Evolutionary conservation across 306 rosid species (phyloP), one percentile per base, ranked within the genome.

Genomic region (Vicia sativa): DNA sequence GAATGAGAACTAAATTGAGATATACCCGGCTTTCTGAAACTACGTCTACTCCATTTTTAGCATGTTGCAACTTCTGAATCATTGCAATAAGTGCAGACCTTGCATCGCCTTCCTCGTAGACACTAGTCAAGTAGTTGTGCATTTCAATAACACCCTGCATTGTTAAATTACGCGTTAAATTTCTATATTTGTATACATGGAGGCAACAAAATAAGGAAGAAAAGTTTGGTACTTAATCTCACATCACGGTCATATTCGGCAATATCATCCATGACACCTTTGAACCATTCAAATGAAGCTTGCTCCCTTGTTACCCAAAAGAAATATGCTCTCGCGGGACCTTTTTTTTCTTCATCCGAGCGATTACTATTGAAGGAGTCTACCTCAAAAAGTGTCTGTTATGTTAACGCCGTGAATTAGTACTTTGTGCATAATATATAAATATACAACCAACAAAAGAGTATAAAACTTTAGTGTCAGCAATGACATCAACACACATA

Each of bases 281-380:
- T 93, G 61, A 93, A 93, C 98, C 97, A 93, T 58, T 93, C 98
- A 77, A 90, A 92, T 31, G 98, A 92, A 72, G 86, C 85, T 43
- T 92, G 98, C 45, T 92, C 98, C 69, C 98, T 87, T 55, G 97
- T 93, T 34, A 93, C 83, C 98, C 98, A 93, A 65, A 90, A 93
- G 58, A 88, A 93, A n/a, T 93, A 88, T 16, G 97, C 96, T 83
- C 97, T 83, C 80, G 70, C 74, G n/a, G 98, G 96, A 70, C 80
- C 69, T 45, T 65, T 80, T 68, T 38, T 75, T 9, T 28, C 43
- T 34, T 76, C 70, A 3, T 68, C 80, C 9, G 60, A 34, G 1
- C 56, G 0, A 38, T 41, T 21, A 23, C 39, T 23, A 4, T 35
- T 11, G 38, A 28, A 5, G 16, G 81, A 62, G 1, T 71, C 78